Evolutionary conservation across 495 filamentous ascomycete genomes (phyloP).

Genomic region (Penicillium taxi): DNA sequence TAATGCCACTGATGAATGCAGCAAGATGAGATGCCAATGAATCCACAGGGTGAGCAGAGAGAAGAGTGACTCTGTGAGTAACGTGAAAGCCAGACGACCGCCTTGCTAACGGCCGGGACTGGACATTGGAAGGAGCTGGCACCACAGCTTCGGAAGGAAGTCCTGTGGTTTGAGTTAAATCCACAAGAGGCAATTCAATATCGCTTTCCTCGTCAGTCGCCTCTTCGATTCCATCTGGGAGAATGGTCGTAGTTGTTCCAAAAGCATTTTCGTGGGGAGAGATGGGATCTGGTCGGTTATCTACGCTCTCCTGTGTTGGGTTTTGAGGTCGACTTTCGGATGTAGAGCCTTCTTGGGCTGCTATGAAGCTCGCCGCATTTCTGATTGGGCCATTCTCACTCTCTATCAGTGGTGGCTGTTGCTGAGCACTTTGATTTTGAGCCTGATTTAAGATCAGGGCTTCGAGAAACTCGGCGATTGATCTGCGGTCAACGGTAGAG

Average conservation of each 20-base stretch:
- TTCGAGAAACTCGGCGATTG: constrained; percentile 35
- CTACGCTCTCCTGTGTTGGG: constrained; percentile 1
- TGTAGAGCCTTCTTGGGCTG: constrained; percentile 9
- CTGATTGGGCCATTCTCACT: constrained; percentile 20
- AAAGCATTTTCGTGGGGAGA: constrained; percentile 7
- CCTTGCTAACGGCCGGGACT: background rate
- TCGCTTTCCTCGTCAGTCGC: constrained; percentile 18
- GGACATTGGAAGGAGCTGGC: background rate
- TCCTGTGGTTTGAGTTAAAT: constrained; percentile 2
- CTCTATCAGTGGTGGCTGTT: constrained; percentile 6
- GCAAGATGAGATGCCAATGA: constrained; percentile 40
- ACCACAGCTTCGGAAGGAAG: background rate
- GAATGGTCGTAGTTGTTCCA: constrained; percentile 16
- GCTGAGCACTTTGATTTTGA: constrained; percentile 8
- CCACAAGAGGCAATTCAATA: constrained; percentile 8
- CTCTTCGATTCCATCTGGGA: constrained; percentile 33
- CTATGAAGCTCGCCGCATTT: constrained; percentile 11
- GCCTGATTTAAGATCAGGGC: constrained; percentile 28
- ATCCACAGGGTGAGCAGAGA: constrained; percentile 42
- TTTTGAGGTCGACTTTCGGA: constrained; percentile 8
- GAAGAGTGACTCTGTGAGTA: constrained; percentile 40
- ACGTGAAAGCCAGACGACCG: constrained; percentile 6
- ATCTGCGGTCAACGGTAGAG: constrained; percentile 19
- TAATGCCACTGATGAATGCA: constrained; percentile 31
- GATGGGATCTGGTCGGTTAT: background rate